Evolutionary conservation across 495 filamentous ascomycete genomes (phyloP), one percentile per base, ranked within the genome.

Genomic region (Trypethelium eluteriae): DNA sequence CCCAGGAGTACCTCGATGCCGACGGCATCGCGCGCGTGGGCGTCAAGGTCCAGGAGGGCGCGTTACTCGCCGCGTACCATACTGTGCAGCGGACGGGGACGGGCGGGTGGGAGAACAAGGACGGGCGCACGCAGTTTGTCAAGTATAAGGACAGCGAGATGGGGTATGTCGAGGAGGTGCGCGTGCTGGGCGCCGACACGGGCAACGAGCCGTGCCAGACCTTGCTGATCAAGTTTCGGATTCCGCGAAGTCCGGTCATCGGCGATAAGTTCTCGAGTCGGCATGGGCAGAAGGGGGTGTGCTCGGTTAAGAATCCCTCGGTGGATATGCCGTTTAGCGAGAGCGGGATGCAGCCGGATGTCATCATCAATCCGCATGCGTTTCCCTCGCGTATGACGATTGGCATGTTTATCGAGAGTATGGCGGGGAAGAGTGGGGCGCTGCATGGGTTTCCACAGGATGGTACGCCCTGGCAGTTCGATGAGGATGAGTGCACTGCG

Each of bases 361-460:
- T 96, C 71, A 98, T 98, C 75, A 98, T 98, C 81, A 98, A 98
- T 78, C 94, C 94, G 67, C 94, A 98, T 83, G 94, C 94, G 77
- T 98, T 98, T 84, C 94, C 94, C n/a, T 98, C 94, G 65, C 93
- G 94, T 77, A 98, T 98, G 94, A 98, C 94, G 35, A 98, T 98
- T 75, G 94, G 94, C 75, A 97, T 98, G 89, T 97, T 98, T 80
- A 88, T 98, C 71, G 94, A 98, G 79, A 96, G 93, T 6, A 84
- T 98, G 68, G 94, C 94, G 34, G 94, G 94, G 39, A 98, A 98
- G 79, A 84, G 93, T 18, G 94, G 94, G 11, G 89, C 94, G 39
- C 84, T 98, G 62, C 94, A 98, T 74, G 94, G 94, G 46, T 83
- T 96, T 38, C 88, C 94, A 11, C 94, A 98, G 79, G 94, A 98